Evolutionary conservation across 2,329 filamentous ascomycete species (phyloP), one percentile per base, ranked within the genome.

Genomic region (Phyllachora maydis): DNA sequence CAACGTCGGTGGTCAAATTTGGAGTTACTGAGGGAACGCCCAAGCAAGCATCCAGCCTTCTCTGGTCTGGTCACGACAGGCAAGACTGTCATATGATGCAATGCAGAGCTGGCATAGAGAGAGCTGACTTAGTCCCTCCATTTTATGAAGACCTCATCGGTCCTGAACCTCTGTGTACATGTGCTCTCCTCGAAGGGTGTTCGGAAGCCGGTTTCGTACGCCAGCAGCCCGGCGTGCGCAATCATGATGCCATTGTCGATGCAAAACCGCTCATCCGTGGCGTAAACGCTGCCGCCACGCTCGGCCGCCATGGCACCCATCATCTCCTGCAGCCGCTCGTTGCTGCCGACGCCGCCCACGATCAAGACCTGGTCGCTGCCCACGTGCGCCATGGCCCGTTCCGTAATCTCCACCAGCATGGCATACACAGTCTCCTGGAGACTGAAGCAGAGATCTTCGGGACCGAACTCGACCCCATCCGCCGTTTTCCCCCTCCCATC

Each of bases 191-290:
- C 69, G 22, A 95, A 44, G 6, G 62, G 52, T 2, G 82, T 93
- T 29, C 51, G 59, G 41, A 81, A 82, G 2, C 85, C 85, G 10
- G 70, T 83, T 45, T 71, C 59, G 43, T 76, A 88, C 2, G 83
- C 83, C 38, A 93, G 45, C 37, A 98, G 49, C 3, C 88, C 88
- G 2, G 88, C 88, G 46, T 98, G 85, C 2, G 88, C 88, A 52
- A 98, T 98, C 88, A 98, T 98, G 42, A 98, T 95, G 23, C 88
- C 88, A 39, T 98, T 98, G 49, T 98, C 88, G 37, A 98, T 98
- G 45, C 88, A 98, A 46, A 92, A 98, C 21, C 88, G 62, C 56
- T 98, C 88, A 44, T 98, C 88, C 0, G 85, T 95, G 13, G 88
- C 83, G 50, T 77, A 93, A 4, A 95, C 79, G 38, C 69, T 83